Conservation (phyloP, 1,284 basidiomycete genomes). For the Fomitopsis betulina region DNA sequence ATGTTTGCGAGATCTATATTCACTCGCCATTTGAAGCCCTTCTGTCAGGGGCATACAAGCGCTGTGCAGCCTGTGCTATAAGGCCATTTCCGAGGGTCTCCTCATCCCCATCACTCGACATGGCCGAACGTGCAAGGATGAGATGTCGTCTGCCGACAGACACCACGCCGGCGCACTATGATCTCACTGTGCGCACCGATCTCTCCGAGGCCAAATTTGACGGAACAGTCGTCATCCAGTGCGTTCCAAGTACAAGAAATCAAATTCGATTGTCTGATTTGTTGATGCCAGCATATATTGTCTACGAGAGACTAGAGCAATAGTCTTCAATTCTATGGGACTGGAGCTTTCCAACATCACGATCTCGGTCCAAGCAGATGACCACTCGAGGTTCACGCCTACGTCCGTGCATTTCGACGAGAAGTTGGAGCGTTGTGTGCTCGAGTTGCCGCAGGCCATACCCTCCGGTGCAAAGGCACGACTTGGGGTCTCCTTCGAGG, state of each 20-base stretch:
- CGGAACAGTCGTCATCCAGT: slow-evolving; percentile 77
- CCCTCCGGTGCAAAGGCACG: slow-evolving; percentile 62
- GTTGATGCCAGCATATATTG: slow-evolving; percentile 58
- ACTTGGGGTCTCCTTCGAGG: slow-evolving; percentile 60
- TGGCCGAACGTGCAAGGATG: not conserved
- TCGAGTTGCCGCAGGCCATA: slow-evolving; percentile 51
- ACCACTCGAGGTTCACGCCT: slow-evolving; percentile 44
- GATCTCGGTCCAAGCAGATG: slow-evolving; percentile 56
- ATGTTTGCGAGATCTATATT: too few species aligned
- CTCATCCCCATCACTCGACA: not conserved
- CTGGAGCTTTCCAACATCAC: slow-evolving; percentile 68
- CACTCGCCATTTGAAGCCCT: too few species aligned
- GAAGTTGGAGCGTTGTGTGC: slow-evolving; percentile 59
- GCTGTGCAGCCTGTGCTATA: too few species aligned
- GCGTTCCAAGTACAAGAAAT: slow-evolving; percentile 18
- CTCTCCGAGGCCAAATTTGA: slow-evolving; percentile 73
- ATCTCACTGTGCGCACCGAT: slow-evolving; percentile 81
- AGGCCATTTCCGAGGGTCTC: not conserved
- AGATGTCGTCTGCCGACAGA: slow-evolving; percentile 71
- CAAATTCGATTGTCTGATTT: slow-evolving; percentile 2
- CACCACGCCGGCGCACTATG: slow-evolving; percentile 80
- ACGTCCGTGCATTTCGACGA: slow-evolving; percentile 51
- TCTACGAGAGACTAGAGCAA: slow-evolving; percentile 54
- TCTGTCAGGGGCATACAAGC: too few species aligned
- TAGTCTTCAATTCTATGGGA: slow-evolving; percentile 73